These are phyloP conservation scores for Centrapalus pauciflorus DNA, from an alignment of 129 eudicot genomes.

Conservation along the genomic window DNA sequence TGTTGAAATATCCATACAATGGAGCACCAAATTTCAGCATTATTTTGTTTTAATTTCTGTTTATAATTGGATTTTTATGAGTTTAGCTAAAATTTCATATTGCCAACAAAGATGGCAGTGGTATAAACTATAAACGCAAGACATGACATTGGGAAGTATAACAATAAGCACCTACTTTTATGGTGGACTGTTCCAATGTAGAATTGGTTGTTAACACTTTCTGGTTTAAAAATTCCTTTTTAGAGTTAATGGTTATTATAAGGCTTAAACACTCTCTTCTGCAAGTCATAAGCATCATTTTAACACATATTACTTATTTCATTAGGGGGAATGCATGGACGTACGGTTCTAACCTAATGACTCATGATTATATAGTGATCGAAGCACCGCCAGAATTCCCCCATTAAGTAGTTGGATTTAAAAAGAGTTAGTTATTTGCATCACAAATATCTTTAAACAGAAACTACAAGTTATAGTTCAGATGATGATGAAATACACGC, in stretches of 20 bases:
- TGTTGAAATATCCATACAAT: no score
- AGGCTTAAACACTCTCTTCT: background rate
- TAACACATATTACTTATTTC: background rate
- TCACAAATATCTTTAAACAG: background rate
- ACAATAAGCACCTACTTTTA: no score
- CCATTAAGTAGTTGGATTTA: no score
- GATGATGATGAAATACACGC: background rate
- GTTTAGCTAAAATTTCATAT: no score
- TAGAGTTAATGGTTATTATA: background rate
- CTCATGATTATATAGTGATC: background rate
- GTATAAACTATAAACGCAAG: no score
- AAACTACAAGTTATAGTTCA: background rate
- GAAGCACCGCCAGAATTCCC: background rate
- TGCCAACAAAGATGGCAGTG: no score
- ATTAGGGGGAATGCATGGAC: background rate
- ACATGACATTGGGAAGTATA: no score
- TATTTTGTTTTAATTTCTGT: no score
- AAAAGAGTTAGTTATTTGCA: background rate
- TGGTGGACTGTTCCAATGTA: no score
- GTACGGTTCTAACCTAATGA: background rate
- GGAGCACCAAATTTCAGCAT: no score
- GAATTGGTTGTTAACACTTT: no score
- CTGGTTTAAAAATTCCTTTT: background rate
- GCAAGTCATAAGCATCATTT: background rate
- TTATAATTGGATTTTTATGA: no score